A percentile compares a stretch with the other conserved stretches of the same genome.
Conservation (phyloP, 2,329 filamentous ascomycete genomes). For the Chaetomium olivaceum region DNA sequence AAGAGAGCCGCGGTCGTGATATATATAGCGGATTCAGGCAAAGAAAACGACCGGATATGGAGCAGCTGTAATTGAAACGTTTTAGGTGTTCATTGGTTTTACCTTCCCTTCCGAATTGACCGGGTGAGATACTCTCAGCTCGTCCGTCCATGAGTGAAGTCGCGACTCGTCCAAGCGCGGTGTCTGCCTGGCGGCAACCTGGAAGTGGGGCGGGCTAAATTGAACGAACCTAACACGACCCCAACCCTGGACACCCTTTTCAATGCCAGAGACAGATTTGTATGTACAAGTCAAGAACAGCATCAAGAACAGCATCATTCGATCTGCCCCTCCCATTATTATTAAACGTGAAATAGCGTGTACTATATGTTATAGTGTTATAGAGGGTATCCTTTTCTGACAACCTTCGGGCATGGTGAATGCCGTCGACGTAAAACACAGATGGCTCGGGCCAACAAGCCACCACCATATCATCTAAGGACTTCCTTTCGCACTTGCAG, state of each 20-base stretch:
- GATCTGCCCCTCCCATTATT: neutral
- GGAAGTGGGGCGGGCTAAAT: slow-evolving; percentile 3
- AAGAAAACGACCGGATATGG: neutral
- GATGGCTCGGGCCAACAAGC: neutral
- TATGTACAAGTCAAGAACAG: too few species aligned
- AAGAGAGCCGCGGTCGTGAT: neutral
- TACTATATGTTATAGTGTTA: neutral
- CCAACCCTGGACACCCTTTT: neutral
- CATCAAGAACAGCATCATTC: too few species aligned
- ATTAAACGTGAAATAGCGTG: neutral
- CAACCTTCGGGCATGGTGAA: slow-evolving; percentile 5
- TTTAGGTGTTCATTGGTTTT: neutral
- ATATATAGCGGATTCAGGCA: neutral
- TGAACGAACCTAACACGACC: neutral
- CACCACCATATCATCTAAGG: slow-evolving; percentile 6
- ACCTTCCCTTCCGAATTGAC: neutral
- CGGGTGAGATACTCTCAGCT: neutral
- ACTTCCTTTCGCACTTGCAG: neutral
- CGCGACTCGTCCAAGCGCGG: neutral
- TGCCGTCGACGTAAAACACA: neutral
- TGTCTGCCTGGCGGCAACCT: neutral
- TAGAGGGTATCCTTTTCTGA: neutral
- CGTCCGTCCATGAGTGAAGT: neutral
- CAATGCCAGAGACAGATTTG: too few species aligned
- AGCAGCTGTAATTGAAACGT: neutral